Conservation (phyloP, 1,139 yeast species). For the Suhomyces ambrosiae region DNA sequence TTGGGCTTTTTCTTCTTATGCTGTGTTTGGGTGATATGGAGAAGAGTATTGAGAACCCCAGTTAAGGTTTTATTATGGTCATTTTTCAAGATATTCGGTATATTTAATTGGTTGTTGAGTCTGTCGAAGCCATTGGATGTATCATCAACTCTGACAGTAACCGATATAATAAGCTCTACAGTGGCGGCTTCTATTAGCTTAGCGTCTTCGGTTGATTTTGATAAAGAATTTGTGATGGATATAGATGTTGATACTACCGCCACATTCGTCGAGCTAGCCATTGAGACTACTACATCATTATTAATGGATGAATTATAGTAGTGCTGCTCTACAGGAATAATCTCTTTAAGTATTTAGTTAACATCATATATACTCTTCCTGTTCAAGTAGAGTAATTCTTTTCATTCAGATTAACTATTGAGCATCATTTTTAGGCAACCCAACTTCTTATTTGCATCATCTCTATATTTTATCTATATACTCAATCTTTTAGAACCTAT, state of each 20-base stretch:
- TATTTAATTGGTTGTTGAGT: constrained; percentile 28
- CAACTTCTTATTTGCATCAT: too few species aligned
- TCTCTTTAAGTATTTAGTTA: too few species aligned
- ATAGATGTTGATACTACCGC: constrained; percentile 11
- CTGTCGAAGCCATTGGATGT: background rate
- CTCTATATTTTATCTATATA: too few species aligned
- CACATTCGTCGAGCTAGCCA: background rate
- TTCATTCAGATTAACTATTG: too few species aligned
- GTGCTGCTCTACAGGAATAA: too few species aligned
- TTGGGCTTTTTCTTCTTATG: constrained; percentile 59
- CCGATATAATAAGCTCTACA: background rate
- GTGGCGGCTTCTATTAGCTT: constrained; percentile 2
- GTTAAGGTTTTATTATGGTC: constrained; percentile 61
- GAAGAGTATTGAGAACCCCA: constrained; percentile 61
- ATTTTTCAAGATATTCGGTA: constrained; percentile 47
- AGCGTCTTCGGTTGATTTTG: constrained; percentile 10
- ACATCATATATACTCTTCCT: too few species aligned
- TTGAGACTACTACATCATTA: constrained; percentile 11
- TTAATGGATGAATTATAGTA: constrained; percentile 16
- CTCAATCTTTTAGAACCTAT: too few species aligned
- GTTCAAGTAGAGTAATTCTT: too few species aligned
- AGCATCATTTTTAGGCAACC: too few species aligned
- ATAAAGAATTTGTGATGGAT: constrained; percentile 16
- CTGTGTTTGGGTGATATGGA: constrained; percentile 65
- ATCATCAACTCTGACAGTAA: background rate